These are phyloP conservation scores for Schwanniomyces occidentalis DNA, from an alignment of 805 yeast species.

Conservation along the genomic window DNA sequence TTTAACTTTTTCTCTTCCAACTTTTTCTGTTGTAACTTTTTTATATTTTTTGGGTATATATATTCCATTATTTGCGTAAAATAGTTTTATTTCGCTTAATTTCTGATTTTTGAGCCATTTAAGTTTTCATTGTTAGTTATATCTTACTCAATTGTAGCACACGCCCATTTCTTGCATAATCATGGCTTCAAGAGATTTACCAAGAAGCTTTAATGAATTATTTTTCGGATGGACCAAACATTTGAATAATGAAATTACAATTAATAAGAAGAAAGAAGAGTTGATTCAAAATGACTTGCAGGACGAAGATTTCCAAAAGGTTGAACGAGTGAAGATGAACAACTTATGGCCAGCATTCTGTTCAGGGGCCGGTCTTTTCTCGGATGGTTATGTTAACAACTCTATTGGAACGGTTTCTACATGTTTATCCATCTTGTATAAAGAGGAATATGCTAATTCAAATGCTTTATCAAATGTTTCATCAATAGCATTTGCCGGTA, in stretches of 20 bases:
- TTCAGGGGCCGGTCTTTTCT: slow-evolving; percentile 90
- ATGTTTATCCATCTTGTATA: slow-evolving; percentile 67
- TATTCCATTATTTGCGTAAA: no score
- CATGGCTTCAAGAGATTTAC: slow-evolving; percentile 52
- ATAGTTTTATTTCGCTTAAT: no score
- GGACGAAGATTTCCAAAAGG: slow-evolving; percentile 23
- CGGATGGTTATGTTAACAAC: slow-evolving; percentile 91
- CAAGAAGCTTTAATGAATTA: slow-evolving; percentile 38
- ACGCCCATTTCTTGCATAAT: no score
- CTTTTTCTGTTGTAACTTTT: no score
- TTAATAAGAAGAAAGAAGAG: slow-evolving; percentile 25
- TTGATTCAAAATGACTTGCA: slow-evolving; percentile 17
- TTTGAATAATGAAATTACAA: slow-evolving; percentile 44
- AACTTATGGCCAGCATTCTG: slow-evolving; percentile 66
- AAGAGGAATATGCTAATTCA: slow-evolving; percentile 58
- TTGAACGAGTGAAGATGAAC: slow-evolving; percentile 17
- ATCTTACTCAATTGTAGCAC: no score
- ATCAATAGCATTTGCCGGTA: slow-evolving; percentile 89
- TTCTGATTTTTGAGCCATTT: no score
- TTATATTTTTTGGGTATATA: no score
- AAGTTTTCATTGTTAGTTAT: no score
- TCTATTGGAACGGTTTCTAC: slow-evolving; percentile 77
- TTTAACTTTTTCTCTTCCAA: no score
- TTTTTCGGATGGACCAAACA: slow-evolving; percentile 44
- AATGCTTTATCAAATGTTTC: slow-evolving; percentile 77